Evolutionary conservation across 257 asterid genomes (phyloP).

Genomic region (Leptodermis oblonga): DNA sequence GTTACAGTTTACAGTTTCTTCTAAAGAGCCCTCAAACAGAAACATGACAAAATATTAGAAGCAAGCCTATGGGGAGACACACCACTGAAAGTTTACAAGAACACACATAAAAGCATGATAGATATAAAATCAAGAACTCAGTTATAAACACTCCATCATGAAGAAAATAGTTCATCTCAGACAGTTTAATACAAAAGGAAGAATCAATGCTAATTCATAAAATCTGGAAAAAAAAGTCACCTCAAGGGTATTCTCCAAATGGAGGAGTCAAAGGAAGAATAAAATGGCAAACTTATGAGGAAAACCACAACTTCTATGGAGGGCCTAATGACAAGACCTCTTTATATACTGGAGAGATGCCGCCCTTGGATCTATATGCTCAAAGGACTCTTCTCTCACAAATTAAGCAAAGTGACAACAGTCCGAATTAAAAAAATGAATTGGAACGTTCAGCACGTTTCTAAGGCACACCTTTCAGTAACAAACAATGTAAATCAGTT

Average conservation of each 20-base stretch:
- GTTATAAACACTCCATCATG: neutral
- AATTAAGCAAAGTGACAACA: slow-evolving; percentile 37
- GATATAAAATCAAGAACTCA: neutral
- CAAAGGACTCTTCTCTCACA: slow-evolving; percentile 22
- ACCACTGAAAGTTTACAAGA: too few relatives aligned
- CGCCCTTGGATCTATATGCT: slow-evolving; percentile 21
- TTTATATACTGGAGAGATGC: slow-evolving; percentile 24
- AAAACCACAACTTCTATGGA: slow-evolving; percentile 1
- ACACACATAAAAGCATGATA: neutral
- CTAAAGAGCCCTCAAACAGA: neutral
- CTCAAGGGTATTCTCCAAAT: slow-evolving; percentile 2
- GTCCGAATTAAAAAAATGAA: slow-evolving; percentile 24
- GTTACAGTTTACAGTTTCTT: neutral
- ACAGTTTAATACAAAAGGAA: neutral
- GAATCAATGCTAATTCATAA: neutral
- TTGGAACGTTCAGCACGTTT: slow-evolving; percentile 33
- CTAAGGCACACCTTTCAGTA: slow-evolving; percentile 34
- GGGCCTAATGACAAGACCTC: slow-evolving; percentile 14
- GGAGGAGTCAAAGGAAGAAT: slow-evolving; percentile 4
- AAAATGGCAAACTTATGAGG: neutral
- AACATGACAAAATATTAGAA: neutral
- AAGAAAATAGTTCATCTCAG: neutral
- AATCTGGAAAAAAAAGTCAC: neutral
- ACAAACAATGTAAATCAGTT: slow-evolving; percentile 25
- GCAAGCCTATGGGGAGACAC: neutral